Evolutionary conservation across 2,329 filamentous ascomycete genomes (phyloP), one percentile per base, ranked within the genome.

Genomic region (Dryadomyces quercus-mongolicae): DNA sequence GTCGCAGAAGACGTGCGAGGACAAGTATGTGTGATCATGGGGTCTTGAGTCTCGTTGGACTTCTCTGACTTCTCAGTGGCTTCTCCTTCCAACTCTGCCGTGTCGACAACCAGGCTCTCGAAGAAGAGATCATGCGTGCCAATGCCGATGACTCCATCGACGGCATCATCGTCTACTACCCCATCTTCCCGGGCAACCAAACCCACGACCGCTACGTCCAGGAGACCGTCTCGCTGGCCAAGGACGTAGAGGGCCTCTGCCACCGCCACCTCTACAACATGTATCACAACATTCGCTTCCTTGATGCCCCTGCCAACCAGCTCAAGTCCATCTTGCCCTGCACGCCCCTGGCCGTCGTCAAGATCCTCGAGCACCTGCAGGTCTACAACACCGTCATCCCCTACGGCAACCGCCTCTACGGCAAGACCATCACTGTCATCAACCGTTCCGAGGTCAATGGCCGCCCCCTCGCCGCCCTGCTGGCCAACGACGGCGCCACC

Each of bases 201-300:
- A 79, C 82, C 31, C 89, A 95, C 70, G 93, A 98, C 70, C 86
- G 88, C 68, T 97, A 97, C 69, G 82, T 98, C 60, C 92, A 97
- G 72, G 91, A 96, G 72, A 88, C 94, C 3, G 90, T 96, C 55
- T 84, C 88, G 55, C 78, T 95, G 46, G 73, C 80, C 68, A 97
- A 98, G 71, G 93, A 98, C 65, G 92, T 98, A 60, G 93, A 98
- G 70, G 93, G 93, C 40, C 81, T 98, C 56, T 89, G 86, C 62
- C 92, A 96, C 71, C 85, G 84, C 66, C 91, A 97, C 72, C 86
- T 97, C 65, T 91, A 92, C 80, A 98, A 98, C 78, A 96, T 98
- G 91, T 98, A 97, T 73, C 88, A 96, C 75, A 98, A 98, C 73
- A 82, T 95, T 63, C 88, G 93, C 60, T 97, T 91, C 74, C 77